Conservation (phyloP, 306 rosid species). For the Vicia villosa region DNA sequence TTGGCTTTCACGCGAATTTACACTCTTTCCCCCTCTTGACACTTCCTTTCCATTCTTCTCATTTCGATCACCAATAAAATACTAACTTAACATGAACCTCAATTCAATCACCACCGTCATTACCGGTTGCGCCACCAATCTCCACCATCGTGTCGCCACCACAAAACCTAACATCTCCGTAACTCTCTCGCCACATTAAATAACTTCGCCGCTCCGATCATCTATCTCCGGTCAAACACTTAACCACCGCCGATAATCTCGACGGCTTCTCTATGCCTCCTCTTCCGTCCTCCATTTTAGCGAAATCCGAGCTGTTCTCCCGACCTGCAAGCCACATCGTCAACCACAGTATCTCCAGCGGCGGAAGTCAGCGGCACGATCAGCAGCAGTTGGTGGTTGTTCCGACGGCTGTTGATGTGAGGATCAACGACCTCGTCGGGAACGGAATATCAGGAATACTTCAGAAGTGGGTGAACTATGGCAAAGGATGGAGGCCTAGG, state of each 20-base stretch:
- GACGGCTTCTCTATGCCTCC: constrained; percentile 50
- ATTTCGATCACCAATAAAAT: neutral
- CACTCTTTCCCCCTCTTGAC: constrained; percentile 13
- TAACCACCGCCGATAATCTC: constrained; percentile 17
- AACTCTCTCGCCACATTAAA: constrained; percentile 12
- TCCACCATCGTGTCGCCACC: neutral
- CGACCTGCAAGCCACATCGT: constrained; percentile 27
- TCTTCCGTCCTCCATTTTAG: constrained; percentile 39
- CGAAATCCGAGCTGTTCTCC: constrained; percentile 54
- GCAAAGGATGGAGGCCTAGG: constrained; percentile 91
- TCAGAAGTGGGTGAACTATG: constrained; percentile 87
- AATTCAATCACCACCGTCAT: constrained; percentile 6
- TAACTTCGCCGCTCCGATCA: constrained; percentile 60
- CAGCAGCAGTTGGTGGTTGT: constrained; percentile 4
- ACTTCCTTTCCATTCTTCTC: constrained; percentile 17
- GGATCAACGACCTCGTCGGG: constrained; percentile 83
- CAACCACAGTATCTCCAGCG: constrained; percentile 24
- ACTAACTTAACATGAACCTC: constrained; percentile 37
- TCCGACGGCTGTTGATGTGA: constrained; percentile 55
- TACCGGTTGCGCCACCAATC: constrained; percentile 24
- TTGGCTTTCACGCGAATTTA: constrained; percentile 34
- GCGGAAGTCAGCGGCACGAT: constrained; percentile 35
- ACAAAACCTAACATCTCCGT: constrained; percentile 2
- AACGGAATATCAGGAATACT: constrained; percentile 83
- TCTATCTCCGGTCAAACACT: constrained; percentile 29